Percentiles rank a stretch among this genome's conserved stretches.
phyloP scores from a whole-genome alignment of 2,329 filamentous ascomycete genomes.

The Chaetoscypha palmicola region DNA sequence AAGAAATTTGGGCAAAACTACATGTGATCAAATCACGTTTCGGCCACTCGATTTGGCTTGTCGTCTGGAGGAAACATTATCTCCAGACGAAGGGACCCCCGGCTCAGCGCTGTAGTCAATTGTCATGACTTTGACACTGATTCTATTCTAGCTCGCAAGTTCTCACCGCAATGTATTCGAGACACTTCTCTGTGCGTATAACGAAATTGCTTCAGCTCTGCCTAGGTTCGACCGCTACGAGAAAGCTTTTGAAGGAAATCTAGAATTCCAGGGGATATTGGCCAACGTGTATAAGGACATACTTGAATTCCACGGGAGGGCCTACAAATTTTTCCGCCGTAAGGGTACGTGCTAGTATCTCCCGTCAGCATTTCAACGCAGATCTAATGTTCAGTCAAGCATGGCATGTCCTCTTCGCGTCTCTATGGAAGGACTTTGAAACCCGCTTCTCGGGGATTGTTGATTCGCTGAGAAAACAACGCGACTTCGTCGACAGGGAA shows the following conservation, averaged over 20 bases:
- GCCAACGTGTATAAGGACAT: conserved; percentile 42
- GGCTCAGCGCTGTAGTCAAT: too few species aligned
- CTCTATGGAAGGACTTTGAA: conserved; percentile 16
- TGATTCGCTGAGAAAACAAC: conserved; percentile 8
- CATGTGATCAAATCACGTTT: too few species aligned
- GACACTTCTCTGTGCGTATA: conserved; percentile 35
- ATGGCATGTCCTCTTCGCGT: conserved; percentile 13
- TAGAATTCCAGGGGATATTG: conserved; percentile 36
- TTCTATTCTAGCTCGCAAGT: conserved; percentile 9
- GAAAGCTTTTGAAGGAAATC: conserved; percentile 28
- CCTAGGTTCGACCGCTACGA: conserved; percentile 34
- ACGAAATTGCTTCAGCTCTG: conserved; percentile 34
- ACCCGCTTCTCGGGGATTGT: conserved; percentile 11
- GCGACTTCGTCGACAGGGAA: conserved; percentile 16
- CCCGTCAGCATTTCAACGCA: too few species aligned
- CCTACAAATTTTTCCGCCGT: conserved; percentile 39
- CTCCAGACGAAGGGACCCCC: too few species aligned
- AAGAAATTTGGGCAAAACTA: too few species aligned
- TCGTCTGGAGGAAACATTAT: too few species aligned
- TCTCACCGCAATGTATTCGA: conserved; percentile 34
- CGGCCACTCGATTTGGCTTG: too few species aligned
- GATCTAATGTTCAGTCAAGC: too few species aligned
- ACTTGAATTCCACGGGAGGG: conserved; percentile 39
- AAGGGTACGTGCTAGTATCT: too few species aligned
- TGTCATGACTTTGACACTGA: too few species aligned